Base-by-base conservation (phyloP, 495 filamentous ascomycete genomes). In the Xylaria bambusicola region DNA sequence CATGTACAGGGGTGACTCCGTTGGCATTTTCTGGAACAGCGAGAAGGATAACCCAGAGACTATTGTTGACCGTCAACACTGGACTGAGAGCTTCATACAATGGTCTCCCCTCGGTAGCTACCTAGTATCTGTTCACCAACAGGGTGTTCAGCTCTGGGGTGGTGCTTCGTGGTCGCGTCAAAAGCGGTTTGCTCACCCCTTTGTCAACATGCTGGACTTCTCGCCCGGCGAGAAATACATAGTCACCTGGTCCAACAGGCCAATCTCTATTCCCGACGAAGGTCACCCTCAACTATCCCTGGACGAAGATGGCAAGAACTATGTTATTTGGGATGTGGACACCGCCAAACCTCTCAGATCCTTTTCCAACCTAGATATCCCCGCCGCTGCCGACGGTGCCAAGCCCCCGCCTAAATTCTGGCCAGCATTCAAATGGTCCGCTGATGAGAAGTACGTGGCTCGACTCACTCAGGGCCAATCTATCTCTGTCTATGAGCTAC, bases 391-490 rank as follows among this genome's bases (percentile, higher is more conserved):
- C 58, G 36, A 58, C 64, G 44, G 62, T 59, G 12, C 64, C 65
- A 42, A 91, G 89, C 66, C 85, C 62, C 88, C 86, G 10, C 89
- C 90, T 76, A 97, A 97, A 82, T 86, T 95, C 64, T 98, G 94
- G 94, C 94, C 94, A 23, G 92, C 93, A 12, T 98, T 98, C 84
- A 98, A 98, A 76, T 98, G 94, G 94, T 97, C 93, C 45, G 78
- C 94, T 4, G 94, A 98, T 68, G 91, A 96, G 79, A 93, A 93
- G 72, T 98, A 97, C 73, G 92, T 97, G 45, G 94, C 94, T 3
- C 84, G 94, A 44, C 87, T 98, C 78, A 90, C 87, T 53, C 93
- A 91, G 56, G 89, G 87, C 58, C 84, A 92, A 61, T 89, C 90
- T 26, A 91, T 98, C 69, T 95, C 92, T 38, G 87, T 98, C 65